Evolutionary conservation across 768 basidiomycete genomes (phyloP).

Genomic region (Tephrocybe sp.): DNA sequence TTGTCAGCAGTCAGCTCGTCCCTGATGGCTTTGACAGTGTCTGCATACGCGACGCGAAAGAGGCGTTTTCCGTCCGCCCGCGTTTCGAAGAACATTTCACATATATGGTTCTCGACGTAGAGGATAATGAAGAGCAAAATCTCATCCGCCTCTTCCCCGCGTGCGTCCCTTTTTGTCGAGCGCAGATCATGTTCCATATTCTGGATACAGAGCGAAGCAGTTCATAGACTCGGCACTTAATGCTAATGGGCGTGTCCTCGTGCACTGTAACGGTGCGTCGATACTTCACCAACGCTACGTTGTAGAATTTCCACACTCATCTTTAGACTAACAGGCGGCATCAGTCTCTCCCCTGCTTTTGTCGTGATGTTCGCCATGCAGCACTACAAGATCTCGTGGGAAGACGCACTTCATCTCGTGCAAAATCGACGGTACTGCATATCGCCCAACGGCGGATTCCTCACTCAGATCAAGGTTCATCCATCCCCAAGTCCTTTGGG

Average conservation of each 20-base stretch:
- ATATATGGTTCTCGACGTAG: constrained; percentile 83
- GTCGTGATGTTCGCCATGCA: constrained; percentile 96
- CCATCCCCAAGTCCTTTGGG: neutral
- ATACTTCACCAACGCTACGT: neutral
- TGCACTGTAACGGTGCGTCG: constrained; percentile 82
- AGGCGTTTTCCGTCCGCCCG: constrained; percentile 86
- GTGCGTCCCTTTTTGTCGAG: constrained; percentile 41
- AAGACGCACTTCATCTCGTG: constrained; percentile 85
- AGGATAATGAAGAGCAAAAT: constrained; percentile 95
- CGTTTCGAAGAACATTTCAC: constrained; percentile 78
- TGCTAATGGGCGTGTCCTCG: constrained; percentile 72
- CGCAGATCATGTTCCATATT: constrained; percentile 7
- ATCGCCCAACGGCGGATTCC: constrained; percentile 87
- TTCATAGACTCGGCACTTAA: constrained; percentile 73
- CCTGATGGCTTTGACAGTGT: constrained; percentile 47
- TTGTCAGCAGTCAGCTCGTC: constrained; percentile 11
- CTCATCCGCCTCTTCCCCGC: constrained; percentile 87
- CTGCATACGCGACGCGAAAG: constrained; percentile 87
- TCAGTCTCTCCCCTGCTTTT: constrained; percentile 84
- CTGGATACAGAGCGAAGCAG: constrained; percentile 56
- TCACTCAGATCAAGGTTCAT: constrained; percentile 86
- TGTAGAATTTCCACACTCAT: constrained; percentile 5
- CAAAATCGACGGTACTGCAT: constrained; percentile 94
- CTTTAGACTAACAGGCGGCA: constrained; percentile 59
- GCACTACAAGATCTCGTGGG: constrained; percentile 77